Base-by-base conservation (phyloP, 2,329 filamentous ascomycete genomes). In the Ploettnerulaceae sp. region DNA sequence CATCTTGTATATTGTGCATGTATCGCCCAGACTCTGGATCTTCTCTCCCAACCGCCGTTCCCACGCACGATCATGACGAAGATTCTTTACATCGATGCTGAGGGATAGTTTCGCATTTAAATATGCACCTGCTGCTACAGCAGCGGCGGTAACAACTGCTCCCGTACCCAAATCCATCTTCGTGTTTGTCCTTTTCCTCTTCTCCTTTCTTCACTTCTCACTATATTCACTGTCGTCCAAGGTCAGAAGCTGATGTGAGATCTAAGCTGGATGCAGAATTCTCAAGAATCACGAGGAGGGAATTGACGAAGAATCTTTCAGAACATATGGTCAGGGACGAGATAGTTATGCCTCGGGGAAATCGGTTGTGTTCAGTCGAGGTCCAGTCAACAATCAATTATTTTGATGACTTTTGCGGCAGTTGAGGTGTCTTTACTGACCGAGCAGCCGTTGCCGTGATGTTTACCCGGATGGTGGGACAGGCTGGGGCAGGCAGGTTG, bases 91-190 rank as follows among this genome's bases (percentile, higher is more conserved):
- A 55, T 73, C 70, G 3, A 62, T 66, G 2, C 64, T 64, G 29
- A 73, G 61, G 1, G 62, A 59, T 25, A 69, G 61, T 48, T 67
- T 71, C 5, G 69, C 70, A 57, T 72, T 69, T 9, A 71, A 49
- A 51, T 72, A 72, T 14, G 68, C 61, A 59, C 66, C 41, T 45
- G 53, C 51, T 66, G 44, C 68, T 60, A 58, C 4, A 21, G 57
- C 51, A 21, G 57, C 25, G 26, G 55, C 52, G 2, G 47, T 41
- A 11, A 54, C 32, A n/a, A 54, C 26, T 7, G 51, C 38, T 24
- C 36, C 40, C 20, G 49, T 44, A 9, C 48, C 39, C 14, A 43
- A 33, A 32, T 58, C 54, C 55, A 61, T 57, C 7, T 46, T 28
- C 9, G 24, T n/a, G 9, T 37, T 33, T 17, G n/a, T 36, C 34